Conservation (phyloP, 2,329 filamentous ascomycete species). For the Stemphylium beticola region DNA sequence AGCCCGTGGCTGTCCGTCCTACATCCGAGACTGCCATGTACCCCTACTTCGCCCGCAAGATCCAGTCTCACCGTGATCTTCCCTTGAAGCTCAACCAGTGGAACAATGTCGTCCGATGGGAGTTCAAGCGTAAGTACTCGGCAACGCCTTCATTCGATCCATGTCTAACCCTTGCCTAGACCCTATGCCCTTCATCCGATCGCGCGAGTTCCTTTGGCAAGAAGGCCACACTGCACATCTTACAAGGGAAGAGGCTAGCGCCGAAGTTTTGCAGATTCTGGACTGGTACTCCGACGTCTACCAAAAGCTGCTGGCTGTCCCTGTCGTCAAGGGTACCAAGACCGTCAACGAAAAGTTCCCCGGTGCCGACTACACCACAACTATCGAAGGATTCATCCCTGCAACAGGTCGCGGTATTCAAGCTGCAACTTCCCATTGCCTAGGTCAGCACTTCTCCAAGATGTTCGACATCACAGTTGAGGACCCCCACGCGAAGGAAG, state of each 20-base stretch:
- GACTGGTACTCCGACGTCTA: constrained; percentile 93
- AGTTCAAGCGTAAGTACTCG: constrained; percentile 73
- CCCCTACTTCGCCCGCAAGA: constrained; percentile 95
- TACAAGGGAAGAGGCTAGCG: constrained; percentile 77
- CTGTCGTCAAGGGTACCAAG: constrained; percentile 91
- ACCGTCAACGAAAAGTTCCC: constrained; percentile 99
- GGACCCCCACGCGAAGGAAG: constrained; percentile 74
- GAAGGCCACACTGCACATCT: constrained; percentile 94
- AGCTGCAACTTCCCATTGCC: constrained; percentile 89
- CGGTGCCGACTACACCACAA: constrained; percentile 94
- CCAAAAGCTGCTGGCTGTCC: constrained; percentile 90
- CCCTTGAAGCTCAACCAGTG: constrained; percentile 96
- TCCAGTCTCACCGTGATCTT: constrained; percentile 92
- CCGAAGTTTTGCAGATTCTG: constrained; percentile 91
- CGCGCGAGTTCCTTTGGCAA: constrained; percentile 97
- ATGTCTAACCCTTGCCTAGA: constrained; percentile 17
- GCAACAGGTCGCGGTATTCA: constrained; percentile 96
- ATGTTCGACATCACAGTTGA: constrained; percentile 99
- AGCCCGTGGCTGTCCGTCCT: constrained; percentile 71
- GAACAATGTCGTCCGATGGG: constrained; percentile 96
- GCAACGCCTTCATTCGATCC: no score
- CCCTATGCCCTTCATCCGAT: constrained; percentile 76
- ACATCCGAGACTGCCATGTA: constrained; percentile 87
- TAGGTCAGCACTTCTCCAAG: constrained; percentile 98
- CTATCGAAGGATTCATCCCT: constrained; percentile 95